Evolutionary conservation across 129 eudicot genomes (phyloP).

Genomic region (Calendula officinalis): DNA sequence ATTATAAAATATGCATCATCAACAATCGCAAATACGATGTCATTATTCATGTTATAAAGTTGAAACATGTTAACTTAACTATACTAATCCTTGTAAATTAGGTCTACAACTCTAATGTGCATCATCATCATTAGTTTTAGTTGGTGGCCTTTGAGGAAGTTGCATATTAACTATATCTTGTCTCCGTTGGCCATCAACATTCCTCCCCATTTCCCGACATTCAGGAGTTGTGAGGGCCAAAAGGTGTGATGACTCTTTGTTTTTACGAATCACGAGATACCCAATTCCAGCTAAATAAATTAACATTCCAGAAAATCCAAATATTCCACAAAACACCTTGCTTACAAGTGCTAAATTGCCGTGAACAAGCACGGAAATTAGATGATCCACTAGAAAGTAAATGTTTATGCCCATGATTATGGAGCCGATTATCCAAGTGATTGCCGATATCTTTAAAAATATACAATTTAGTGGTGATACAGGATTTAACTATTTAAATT

Average conservation of each 20-base stretch:
- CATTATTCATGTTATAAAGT: not conserved
- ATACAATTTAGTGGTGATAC: not conserved
- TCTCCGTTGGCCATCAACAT: constrained; percentile 48
- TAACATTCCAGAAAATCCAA: constrained; percentile 71
- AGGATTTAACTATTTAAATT: not conserved
- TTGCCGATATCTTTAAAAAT: constrained; percentile 60
- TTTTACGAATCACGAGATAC: constrained; percentile 76
- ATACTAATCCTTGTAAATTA: constrained; percentile 21
- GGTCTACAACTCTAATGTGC: constrained; percentile 26
- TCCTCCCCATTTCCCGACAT: constrained; percentile 37
- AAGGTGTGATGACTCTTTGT: constrained; percentile 62
- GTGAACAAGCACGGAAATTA: constrained; percentile 57
- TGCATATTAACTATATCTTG: constrained; percentile 87
- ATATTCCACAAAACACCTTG: constrained; percentile 53
- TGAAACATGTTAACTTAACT: not conserved
- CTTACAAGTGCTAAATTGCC: constrained; percentile 50
- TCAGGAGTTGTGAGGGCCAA: constrained; percentile 58
- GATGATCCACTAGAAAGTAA: constrained; percentile 65
- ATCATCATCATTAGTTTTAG: too few species aligned
- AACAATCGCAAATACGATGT: too few species aligned
- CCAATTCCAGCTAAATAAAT: constrained; percentile 71
- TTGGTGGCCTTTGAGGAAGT: constrained; percentile 52
- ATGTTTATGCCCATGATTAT: constrained; percentile 89
- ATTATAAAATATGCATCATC: too few species aligned
- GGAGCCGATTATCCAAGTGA: constrained; percentile 82